Evolutionary conservation across 352 stramenopile genomes (phyloP).

Genomic region (Phytophthora uliginosa): DNA sequence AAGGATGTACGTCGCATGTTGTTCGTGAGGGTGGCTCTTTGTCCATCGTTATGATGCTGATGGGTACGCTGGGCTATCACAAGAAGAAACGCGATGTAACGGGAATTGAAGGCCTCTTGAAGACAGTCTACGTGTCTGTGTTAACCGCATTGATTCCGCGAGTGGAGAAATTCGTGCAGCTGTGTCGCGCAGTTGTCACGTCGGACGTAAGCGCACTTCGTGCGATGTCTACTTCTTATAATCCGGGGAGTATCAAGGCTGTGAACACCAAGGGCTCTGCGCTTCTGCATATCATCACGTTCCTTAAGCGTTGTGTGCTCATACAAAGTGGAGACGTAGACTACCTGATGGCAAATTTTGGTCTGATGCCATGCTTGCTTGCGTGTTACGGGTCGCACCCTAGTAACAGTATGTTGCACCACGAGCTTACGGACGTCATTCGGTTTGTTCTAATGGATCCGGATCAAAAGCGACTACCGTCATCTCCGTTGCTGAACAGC

Average conservation of each 20-base stretch:
- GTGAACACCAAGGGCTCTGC: slow-evolving; percentile 76
- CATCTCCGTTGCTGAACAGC: slow-evolving; percentile 83
- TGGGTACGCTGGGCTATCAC: slow-evolving; percentile 88
- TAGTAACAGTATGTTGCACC: slow-evolving; percentile 87
- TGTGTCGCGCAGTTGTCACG: slow-evolving; percentile 76
- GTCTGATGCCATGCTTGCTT: slow-evolving; percentile 86
- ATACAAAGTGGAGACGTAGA: slow-evolving; percentile 82
- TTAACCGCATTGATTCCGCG: slow-evolving; percentile 65
- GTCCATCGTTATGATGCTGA: slow-evolving; percentile 90
- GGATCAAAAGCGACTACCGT: slow-evolving; percentile 83
- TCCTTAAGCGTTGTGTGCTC: slow-evolving; percentile 87
- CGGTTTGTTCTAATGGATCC: slow-evolving; percentile 88
- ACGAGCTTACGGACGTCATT: slow-evolving; percentile 89
- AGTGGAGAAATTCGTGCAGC: slow-evolving; percentile 84
- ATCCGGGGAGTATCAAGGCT: slow-evolving; percentile 47
- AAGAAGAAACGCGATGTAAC: slow-evolving; percentile 86
- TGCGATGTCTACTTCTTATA: slow-evolving; percentile 54
- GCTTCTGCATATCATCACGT: slow-evolving; percentile 82
- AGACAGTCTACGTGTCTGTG: slow-evolving; percentile 54
- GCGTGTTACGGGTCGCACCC: slow-evolving; percentile 82
- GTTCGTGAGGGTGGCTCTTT: slow-evolving; percentile 85
- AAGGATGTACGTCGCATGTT: slow-evolving; percentile 63
- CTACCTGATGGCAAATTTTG: slow-evolving; percentile 73
- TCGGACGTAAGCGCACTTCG: slow-evolving; percentile 56
- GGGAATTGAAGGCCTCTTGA: slow-evolving; percentile 69